phyloP scores from a whole-genome alignment of 768 basidiomycete species.

The Stropharia rugosoannulata region DNA sequence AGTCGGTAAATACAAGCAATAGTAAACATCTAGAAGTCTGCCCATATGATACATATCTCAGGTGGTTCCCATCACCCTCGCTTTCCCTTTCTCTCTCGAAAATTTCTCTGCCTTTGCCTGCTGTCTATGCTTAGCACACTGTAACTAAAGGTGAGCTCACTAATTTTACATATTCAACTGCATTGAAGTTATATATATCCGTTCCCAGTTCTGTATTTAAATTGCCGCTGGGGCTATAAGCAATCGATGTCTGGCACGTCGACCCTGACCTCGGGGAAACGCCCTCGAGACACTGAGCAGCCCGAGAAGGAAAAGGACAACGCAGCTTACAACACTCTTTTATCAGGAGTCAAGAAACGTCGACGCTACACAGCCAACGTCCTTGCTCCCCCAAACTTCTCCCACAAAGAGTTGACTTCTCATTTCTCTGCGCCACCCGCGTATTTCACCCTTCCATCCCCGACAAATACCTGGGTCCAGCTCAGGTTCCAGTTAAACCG shows the following conservation, averaged over 20 bases:
- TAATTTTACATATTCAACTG: no score
- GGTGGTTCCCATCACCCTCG: no score
- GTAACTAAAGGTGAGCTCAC: no score
- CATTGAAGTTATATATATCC: no score
- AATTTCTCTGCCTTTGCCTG: no score
- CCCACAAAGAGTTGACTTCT: background rate
- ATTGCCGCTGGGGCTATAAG: background rate
- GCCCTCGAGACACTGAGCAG: conserved; percentile 5
- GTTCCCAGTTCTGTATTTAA: no score
- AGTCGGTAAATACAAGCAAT: no score
- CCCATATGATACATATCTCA: no score
- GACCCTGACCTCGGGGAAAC: conserved; percentile 8
- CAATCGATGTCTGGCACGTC: conserved; percentile 5
- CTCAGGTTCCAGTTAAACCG: conserved; percentile 11
- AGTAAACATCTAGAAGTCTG: no score
- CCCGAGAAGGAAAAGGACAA: background rate
- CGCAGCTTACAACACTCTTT: background rate
- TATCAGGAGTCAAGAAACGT: conserved; percentile 1
- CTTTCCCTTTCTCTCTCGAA: no score
- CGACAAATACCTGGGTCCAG: conserved; percentile 6
- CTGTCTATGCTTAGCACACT: no score
- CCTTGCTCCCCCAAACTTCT: background rate
- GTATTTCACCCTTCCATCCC: conserved; percentile 6
- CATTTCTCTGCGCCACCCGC: conserved; percentile 2
- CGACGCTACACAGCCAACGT: conserved; percentile 1